Base-by-base conservation (phyloP, 2,329 filamentous ascomycete genomes). In the Claviceps digitariae region DNA sequence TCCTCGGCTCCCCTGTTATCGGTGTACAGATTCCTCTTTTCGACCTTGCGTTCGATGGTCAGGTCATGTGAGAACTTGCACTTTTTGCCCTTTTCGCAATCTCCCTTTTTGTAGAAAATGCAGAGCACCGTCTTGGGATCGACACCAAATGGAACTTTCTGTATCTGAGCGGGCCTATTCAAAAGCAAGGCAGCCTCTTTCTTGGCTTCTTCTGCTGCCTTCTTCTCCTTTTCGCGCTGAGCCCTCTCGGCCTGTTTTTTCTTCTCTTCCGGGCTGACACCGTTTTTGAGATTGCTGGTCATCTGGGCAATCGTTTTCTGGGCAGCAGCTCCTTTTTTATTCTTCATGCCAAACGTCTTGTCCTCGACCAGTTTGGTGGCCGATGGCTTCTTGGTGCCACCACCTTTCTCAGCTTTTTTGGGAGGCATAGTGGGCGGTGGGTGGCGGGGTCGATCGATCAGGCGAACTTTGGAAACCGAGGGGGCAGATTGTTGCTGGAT, bases 341-440 rank as follows among this genome's bases (percentile, higher is more conserved):
- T 98, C 75, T 98, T 98, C 93, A 98, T 97, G 63, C 93, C 93
- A 77, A 98, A 98, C 49, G 93, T 95, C 74, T 91, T 93, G 76
- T 98, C 93, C 58, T 93, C 89, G 58, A 90, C 87, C 46, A 76
- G 64, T 73, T 89, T 89, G 61, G 73, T 63, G 55, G 73, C 69
- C 23, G 73, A 66, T 53, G 73, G 68, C 72, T 79, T 80, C 72
- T 82, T 82, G 67, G 72, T 74, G 60, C 64, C 74, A 53, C 64
- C 72, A 53, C 63, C 72, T 60, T 80, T 75, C 53, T 79, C 75
- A 54, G 71, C 67, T 63, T 77, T 78, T 69, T 90, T 90, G 55
- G 86, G 86, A 68, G 86, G 74, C 86, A 90, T 90, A 63, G 63
- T 81, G 74, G 71, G 67, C 58, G 56, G 57, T 62, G 63, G 56